Evolutionary conservation across 2,329 filamentous ascomycete species (phyloP), one percentile per base, ranked within the genome.

Genomic region (Claviceps capensis): DNA sequence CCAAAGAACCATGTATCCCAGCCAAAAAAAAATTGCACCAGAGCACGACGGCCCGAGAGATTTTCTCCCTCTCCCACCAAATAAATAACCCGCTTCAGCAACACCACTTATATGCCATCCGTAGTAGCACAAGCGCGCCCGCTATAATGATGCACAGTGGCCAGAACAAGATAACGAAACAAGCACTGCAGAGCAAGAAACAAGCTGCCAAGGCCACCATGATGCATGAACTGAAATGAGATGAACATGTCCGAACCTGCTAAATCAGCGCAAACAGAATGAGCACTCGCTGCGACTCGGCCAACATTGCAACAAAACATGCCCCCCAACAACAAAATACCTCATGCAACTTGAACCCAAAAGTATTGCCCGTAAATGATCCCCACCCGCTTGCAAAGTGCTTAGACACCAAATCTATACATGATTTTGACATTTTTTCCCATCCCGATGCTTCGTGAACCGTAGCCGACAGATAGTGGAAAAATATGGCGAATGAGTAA

Each of bases 381-480:
- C 58, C 61, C 43, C 47, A 16, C 30, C 2, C 41, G 51, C 64
- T 57, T 59, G 63, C 62, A 56, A 60, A 59, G 59, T 62, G 63
- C 37, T 26, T 61, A 59, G 60, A 63, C 60, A 58, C 61, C 60
- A 30, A 58, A 62, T 58, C 74, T 77, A 77, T 75, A 74, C 73
- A 59, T 56, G 68, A 62, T 69, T 74, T 72, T 72, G 45, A 69
- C 16, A 34, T 67, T 69, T 70, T 61, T 63, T 63, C 65, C 63
- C 8, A 1, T 62, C 59, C 65, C 68, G 65, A 67, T 67, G 64
- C 72, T 72, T 76, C 67, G 61, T 75, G 64, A 72, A 14, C 68
- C 75, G 59, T 61, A 48, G 58, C 60, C 61, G 56, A 55, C 54
- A 34, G 3, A 34, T 4, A 11, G 9, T 11, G 30, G 9, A 62